Percentiles rank a stretch among this genome's conserved stretches.
phyloP scores from a whole-genome alignment of 2,329 filamentous ascomycete species.

The Coniochaeta hoffmannii region DNA sequence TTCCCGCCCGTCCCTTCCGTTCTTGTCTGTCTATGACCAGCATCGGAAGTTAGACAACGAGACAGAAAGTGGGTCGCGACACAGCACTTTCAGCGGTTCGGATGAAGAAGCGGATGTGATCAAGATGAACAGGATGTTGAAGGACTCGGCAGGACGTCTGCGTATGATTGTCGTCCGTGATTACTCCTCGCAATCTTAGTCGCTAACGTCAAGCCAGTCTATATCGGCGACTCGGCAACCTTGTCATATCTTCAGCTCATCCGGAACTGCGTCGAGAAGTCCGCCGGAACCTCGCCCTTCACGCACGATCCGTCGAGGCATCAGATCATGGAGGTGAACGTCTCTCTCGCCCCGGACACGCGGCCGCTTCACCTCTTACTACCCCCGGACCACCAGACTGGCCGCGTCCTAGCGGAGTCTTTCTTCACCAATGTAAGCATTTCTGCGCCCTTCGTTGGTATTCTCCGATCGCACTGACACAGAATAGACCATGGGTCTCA shows the following conservation, averaged over 20 bases:
- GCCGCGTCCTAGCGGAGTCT: constrained; percentile 45
- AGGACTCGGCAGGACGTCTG: constrained; percentile 49
- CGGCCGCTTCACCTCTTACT: constrained; percentile 41
- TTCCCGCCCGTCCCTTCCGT: neutral
- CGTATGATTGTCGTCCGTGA: constrained; percentile 30
- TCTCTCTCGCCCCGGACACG: constrained; percentile 35
- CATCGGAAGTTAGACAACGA: constrained; percentile 14
- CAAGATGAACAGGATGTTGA: constrained; percentile 49
- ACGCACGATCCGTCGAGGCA: constrained; percentile 50
- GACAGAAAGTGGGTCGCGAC: constrained; percentile 24
- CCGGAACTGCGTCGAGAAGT: constrained; percentile 50
- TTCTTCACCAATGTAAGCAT: constrained; percentile 57
- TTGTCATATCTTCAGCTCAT: constrained; percentile 54
- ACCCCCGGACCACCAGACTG: constrained; percentile 42
- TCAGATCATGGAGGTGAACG: constrained; percentile 47
- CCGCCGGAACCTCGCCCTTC: constrained; percentile 47
- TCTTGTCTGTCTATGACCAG: neutral
- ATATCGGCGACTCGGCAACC: constrained; percentile 56
- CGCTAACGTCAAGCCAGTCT: constrained; percentile 32
- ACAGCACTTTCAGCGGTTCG: constrained; percentile 32
- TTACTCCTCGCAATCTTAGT: neutral
- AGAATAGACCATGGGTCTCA: constrained; percentile 47
- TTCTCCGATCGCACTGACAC: constrained; percentile 33
- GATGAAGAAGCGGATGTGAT: constrained; percentile 51
- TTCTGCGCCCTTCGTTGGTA: constrained; percentile 24